A percentile compares a stretch with the other conserved stretches of the same genome.
These are phyloP conservation scores for Penicillium palitans DNA, from an alignment of 2,329 filamentous ascomycete genomes.

Conservation along the genomic window DNA sequence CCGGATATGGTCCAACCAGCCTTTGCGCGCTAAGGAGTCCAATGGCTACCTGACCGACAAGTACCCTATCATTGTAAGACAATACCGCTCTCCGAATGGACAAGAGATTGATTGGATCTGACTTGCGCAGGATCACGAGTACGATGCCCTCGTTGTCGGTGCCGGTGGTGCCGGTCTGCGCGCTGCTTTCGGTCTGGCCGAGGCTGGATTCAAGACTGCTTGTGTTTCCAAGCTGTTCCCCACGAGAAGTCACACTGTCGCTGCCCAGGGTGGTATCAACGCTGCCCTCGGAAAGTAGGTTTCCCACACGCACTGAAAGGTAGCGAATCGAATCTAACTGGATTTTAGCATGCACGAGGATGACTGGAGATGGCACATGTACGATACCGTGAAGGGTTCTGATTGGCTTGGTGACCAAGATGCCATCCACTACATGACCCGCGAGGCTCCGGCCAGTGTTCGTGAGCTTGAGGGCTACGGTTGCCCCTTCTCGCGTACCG, in stretches of 20 bases:
- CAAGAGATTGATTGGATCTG: conserved; percentile 15
- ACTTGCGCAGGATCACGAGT: conserved; percentile 79
- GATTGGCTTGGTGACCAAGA: conserved; percentile 98
- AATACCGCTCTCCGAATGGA: not conserved
- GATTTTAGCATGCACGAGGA: conserved; percentile 86
- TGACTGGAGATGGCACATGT: conserved; percentile 99
- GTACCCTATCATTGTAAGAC: conserved; percentile 87
- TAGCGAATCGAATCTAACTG: conserved; percentile 23
- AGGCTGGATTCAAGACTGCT: conserved; percentile 64
- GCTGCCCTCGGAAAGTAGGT: conserved; percentile 47
- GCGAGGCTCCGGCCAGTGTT: conserved; percentile 86
- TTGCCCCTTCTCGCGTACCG: conserved; percentile 88
- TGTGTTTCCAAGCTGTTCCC: conserved; percentile 66
- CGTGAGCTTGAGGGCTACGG: conserved; percentile 97
- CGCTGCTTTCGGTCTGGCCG: conserved; percentile 64
- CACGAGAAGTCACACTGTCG: conserved; percentile 64
- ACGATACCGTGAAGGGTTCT: conserved; percentile 96
- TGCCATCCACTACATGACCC: conserved; percentile 98
- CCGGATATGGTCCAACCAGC: conserved; percentile 80
- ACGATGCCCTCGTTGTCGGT: conserved; percentile 86
- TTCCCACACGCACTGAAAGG: not conserved
- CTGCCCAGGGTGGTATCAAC: conserved; percentile 66
- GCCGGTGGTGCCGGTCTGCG: conserved; percentile 65
- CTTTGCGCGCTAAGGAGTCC: conserved; percentile 89
- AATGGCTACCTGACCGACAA: conserved; percentile 82